phyloP scores from a whole-genome alignment of 208 protist genomes.

The Endotrypanum monterogeii region DNA sequence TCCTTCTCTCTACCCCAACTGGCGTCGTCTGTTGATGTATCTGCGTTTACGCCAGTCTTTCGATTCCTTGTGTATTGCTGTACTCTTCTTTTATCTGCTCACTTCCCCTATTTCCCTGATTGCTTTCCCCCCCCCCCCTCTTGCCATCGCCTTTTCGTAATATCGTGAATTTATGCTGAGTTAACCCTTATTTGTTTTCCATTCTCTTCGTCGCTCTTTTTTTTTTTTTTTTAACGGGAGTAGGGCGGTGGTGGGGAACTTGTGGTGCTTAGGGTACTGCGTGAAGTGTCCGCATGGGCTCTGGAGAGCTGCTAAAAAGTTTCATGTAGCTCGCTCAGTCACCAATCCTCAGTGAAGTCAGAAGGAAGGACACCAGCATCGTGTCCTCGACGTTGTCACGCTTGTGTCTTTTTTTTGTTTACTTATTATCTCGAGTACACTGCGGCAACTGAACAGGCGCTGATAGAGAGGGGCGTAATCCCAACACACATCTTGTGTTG shows the following conservation, averaged over 20 bases:
- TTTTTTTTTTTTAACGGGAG: neutral
- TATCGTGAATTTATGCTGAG: neutral
- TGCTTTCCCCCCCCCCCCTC: slow-evolving; percentile 8
- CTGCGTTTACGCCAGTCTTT: neutral
- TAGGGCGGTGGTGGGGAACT: too few species aligned
- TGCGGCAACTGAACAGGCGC: neutral
- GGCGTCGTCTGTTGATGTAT: slow-evolving; percentile 3
- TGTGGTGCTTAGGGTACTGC: neutral
- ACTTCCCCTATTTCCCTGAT: neutral
- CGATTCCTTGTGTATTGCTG: neutral
- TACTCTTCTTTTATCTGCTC: slow-evolving; percentile 3
- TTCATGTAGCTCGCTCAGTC: neutral
- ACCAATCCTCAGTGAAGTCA: neutral
- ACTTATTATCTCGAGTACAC: neutral
- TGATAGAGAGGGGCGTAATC: too few species aligned
- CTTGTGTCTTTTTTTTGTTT: neutral
- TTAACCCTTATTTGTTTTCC: neutral
- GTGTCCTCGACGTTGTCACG: neutral
- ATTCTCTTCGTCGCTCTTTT: neutral
- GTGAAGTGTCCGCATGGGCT: neutral
- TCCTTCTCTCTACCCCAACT: neutral
- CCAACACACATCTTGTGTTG: neutral
- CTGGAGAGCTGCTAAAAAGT: neutral
- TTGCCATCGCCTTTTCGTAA: slow-evolving; percentile 7
- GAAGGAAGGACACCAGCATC: neutral